Conservation (phyloP, 176 grass and related monocot genomes). For the Musa acuminata region DNA sequence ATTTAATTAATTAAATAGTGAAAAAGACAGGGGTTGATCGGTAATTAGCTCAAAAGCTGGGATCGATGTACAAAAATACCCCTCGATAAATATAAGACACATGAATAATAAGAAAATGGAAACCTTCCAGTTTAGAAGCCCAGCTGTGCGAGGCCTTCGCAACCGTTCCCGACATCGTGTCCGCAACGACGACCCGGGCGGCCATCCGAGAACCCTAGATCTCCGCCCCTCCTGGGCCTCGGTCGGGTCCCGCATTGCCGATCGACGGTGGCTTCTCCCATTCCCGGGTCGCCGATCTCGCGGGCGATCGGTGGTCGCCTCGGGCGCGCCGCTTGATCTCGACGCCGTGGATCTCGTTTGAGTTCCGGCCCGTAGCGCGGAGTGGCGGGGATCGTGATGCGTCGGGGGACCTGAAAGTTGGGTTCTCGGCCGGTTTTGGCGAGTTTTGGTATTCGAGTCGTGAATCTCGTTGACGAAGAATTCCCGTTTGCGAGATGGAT, state of each 20-base stretch:
- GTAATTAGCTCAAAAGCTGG: too few relatives aligned
- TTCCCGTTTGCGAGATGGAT: constrained; percentile 42
- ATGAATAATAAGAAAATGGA: background rate
- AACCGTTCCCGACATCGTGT: background rate
- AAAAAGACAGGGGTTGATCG: too few relatives aligned
- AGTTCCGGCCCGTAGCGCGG: background rate
- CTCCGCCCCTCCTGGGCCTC: background rate
- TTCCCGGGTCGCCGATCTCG: background rate
- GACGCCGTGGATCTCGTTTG: background rate
- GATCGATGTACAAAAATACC: too few relatives aligned
- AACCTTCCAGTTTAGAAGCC: background rate
- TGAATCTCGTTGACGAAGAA: background rate
- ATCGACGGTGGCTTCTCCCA: background rate
- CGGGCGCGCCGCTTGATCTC: too few relatives aligned
- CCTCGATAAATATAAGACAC: background rate
- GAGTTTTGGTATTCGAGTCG: background rate
- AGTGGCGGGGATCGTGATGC: background rate
- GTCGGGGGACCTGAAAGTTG: background rate
- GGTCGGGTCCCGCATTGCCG: background rate
- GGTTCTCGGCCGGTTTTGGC: background rate
- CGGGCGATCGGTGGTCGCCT: background rate
- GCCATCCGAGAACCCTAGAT: background rate
- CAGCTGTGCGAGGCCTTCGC: background rate
- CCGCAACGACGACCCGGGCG: background rate
- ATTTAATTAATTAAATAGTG: too few relatives aligned